Evolutionary conservation across 2,329 filamentous ascomycete species (phyloP), one percentile per base, ranked within the genome.

Genomic region (Cladobotryum protrusum): DNA sequence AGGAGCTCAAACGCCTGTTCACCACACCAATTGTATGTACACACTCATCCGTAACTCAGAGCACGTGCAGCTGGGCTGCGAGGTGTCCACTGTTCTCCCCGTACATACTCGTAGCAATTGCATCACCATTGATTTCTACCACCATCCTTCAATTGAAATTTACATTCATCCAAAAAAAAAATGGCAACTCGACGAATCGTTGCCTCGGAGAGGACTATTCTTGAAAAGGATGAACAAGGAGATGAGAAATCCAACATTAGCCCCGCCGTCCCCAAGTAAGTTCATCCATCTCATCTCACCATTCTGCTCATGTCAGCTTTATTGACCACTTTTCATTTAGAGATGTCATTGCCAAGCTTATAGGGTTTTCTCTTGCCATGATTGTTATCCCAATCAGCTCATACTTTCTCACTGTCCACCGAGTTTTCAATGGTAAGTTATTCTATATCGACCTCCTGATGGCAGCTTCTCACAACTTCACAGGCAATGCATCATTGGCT

Each of bases 311-410:
- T 48, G 13, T 18, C 43, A 17, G 49, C 33, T 13, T 34, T 14
- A 29, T 19, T 39, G 6, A 12, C 34, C 35, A 33, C 13, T 8
- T 14, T 37, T 18, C 14, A 34, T 11, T n/a, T 49, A 89, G 89
- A 50, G 77, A 86, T 63, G 90, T 97, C 57, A 93, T 99, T 56
- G 72, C 85, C 63, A 99, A 97, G 72, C 82, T 99, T 17, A 77
- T 97, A 14, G 84, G 80, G 56, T 97, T 96, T 71, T 95, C 91
- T 0, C 74, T 91, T 36, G 91, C 90, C 64, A 97, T 99, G 92
- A 79, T 96, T 53, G 79, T 86, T 14, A 70, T 87, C 17, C 93
- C 93, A 13, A 89, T 99, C 59, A 85, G 88, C 37, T 89, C 87
- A 39, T 99, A 96, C 70, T 99, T 95, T 67, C 62, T 87, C 42